A percentile compares a stretch with the other conserved stretches of the same genome.
Evolutionary conservation across 176 grass and related monocot species (phyloP).

Genomic region (Puya raimondii): DNA sequence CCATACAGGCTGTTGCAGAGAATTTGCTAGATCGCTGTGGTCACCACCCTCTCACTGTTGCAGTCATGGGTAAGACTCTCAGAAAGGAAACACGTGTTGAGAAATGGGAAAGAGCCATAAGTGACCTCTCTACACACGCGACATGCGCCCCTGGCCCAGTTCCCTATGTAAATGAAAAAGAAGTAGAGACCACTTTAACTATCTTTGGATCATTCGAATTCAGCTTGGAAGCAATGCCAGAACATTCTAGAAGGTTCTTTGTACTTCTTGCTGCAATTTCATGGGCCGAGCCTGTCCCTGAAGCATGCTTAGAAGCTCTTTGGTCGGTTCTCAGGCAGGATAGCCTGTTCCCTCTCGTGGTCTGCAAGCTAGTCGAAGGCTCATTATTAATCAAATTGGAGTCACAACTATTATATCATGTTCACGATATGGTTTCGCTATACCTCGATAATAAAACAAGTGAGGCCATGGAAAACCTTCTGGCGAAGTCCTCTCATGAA

Average conservation of each 20-base stretch:
- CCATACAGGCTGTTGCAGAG: constrained; percentile 35
- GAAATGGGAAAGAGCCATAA: constrained; percentile 79
- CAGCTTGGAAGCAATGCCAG: constrained; percentile 76
- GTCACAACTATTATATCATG: constrained; percentile 51
- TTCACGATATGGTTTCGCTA: constrained; percentile 78
- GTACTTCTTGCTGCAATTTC: constrained; percentile 50
- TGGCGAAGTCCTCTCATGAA: constrained; percentile 38
- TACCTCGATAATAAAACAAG: constrained; percentile 53
- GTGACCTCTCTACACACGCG: constrained; percentile 61
- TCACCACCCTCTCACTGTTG: constrained; percentile 78
- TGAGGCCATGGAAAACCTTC: constrained; percentile 32
- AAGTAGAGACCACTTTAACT: constrained; percentile 62
- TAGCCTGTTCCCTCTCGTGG: constrained; percentile 46
- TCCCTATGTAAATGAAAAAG: constrained; percentile 82
- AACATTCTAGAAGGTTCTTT: constrained; percentile 57
- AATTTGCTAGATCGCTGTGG: constrained; percentile 51
- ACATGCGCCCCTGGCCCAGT: constrained; percentile 64
- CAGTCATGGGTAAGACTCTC: constrained; percentile 76
- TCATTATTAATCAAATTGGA: constrained; percentile 78
- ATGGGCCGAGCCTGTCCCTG: constrained; percentile 70
- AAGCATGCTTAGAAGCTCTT: constrained; percentile 57
- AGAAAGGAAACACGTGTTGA: constrained; percentile 60
- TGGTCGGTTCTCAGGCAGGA: constrained; percentile 55
- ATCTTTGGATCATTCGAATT: constrained; percentile 88
- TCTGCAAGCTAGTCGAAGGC: constrained; percentile 68